Evolutionary conservation across 257 asterid species (phyloP).

Genomic region (Voacanga thouarsii): DNA sequence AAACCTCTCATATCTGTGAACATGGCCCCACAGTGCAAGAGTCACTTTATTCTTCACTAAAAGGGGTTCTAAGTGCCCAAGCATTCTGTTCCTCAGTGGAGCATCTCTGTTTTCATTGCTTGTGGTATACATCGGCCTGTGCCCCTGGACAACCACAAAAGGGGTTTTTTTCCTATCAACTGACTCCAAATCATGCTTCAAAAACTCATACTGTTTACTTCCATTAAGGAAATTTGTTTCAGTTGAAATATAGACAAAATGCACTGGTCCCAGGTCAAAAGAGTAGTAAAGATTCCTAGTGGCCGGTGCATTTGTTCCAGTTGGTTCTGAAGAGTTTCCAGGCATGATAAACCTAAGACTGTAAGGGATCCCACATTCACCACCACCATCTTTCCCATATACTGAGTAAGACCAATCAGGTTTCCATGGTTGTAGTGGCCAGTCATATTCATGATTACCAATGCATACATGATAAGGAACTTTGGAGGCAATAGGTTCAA

Average conservation of each 20-base stretch:
- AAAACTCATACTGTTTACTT: constrained; percentile 70
- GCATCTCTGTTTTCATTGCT: constrained; percentile 56
- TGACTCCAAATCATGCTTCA: constrained; percentile 73
- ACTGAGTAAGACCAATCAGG: constrained; percentile 70
- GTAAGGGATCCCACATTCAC: constrained; percentile 94
- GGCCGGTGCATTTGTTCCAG: constrained; percentile 72
- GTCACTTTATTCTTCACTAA: constrained; percentile 65
- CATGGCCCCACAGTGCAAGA: constrained; percentile 91
- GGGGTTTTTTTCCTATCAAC: constrained; percentile 74
- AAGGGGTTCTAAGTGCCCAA: constrained; percentile 69
- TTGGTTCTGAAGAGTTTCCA: constrained; percentile 76
- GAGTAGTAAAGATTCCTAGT: constrained; percentile 84
- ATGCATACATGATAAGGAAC: constrained; percentile 91
- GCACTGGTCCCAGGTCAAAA: constrained; percentile 74
- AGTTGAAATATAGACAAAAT: constrained; percentile 81
- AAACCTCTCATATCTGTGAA: constrained; percentile 82
- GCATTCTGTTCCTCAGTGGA: constrained; percentile 56
- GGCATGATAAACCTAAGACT: constrained; percentile 88
- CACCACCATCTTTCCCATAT: constrained; percentile 84
- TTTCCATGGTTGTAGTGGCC: constrained; percentile 91
- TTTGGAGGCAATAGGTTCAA: constrained; percentile 71
- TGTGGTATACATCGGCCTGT: constrained; percentile 89
- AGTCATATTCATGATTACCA: constrained; percentile 92
- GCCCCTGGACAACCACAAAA: constrained; percentile 82
- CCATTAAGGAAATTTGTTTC: constrained; percentile 81